Conservation (phyloP, 2,329 filamentous ascomycete species). For the Trichophyton verrucosum region DNA sequence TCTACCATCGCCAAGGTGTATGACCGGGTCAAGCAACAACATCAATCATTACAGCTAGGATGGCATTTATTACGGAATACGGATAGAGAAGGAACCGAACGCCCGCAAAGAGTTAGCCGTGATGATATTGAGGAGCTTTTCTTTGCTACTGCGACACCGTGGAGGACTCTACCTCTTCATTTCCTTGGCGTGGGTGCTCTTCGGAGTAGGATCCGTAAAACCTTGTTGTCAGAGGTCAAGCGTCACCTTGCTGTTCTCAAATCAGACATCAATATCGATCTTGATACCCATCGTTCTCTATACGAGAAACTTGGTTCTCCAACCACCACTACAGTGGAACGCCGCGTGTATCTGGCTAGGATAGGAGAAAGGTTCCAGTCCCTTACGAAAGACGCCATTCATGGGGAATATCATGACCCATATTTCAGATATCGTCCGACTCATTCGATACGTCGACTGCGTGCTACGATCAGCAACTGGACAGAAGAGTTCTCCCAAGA, state of each 20-base stretch:
- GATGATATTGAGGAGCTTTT: constrained; percentile 25
- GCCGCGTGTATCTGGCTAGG: constrained; percentile 14
- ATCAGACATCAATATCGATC: constrained; percentile 23
- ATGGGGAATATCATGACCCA: constrained; percentile 17
- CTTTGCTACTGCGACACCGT: constrained; percentile 22
- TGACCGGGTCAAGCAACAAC: constrained; percentile 30
- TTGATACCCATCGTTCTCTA: constrained; percentile 22
- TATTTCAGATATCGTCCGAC: constrained; percentile 15
- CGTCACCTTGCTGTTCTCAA: constrained; percentile 27
- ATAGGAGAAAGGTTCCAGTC: constrained; percentile 16
- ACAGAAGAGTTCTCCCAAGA: constrained; percentile 15
- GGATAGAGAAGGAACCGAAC: constrained; percentile 23
- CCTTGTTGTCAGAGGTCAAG: constrained; percentile 25
- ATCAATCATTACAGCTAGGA: constrained; percentile 33
- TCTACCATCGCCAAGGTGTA: constrained; percentile 26
- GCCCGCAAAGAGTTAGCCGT: constrained; percentile 14
- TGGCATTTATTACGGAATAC: constrained; percentile 41
- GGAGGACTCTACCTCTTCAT: constrained; percentile 16
- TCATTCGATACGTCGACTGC: constrained; percentile 13
- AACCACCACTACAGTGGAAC: constrained; percentile 15
- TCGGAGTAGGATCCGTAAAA: constrained; percentile 22
- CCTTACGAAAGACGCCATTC: constrained; percentile 16
- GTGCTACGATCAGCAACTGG: constrained; percentile 16
- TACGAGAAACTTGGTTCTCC: constrained; percentile 18
- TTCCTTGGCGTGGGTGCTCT: constrained; percentile 23